Evolutionary conservation across 2,329 filamentous ascomycete species (phyloP).

Genomic region (Zymoseptoria ardabiliae): DNA sequence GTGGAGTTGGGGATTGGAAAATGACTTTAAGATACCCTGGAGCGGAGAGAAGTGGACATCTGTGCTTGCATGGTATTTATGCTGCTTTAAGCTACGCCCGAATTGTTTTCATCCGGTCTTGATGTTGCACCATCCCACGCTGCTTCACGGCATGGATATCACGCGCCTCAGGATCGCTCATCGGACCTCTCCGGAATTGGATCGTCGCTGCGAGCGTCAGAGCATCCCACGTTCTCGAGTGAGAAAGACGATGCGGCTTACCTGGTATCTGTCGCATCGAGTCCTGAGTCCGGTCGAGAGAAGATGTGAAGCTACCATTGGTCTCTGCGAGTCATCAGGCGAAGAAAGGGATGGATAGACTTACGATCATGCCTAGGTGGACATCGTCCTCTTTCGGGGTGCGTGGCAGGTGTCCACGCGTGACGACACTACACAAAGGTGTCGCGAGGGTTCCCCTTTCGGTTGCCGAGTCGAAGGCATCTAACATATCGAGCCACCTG

Average conservation of each 20-base stretch:
- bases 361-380: not conserved
- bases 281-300: not conserved
- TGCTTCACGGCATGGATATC: not conserved
- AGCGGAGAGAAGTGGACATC: too few relatives aligned
- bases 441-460: not conserved
- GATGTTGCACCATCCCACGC: not conserved
- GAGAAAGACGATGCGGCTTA: not conserved
- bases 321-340: not conserved
- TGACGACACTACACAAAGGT: not conserved
- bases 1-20: conserved; percentile 5
- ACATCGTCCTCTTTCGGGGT: not conserved
- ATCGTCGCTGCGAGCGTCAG: not conserved
- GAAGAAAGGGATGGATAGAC: not conserved
- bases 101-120: not conserved
- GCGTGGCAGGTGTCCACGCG: too few relatives aligned
- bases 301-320: not conserved
- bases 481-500: too few relatives aligned
- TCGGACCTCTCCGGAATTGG: not conserved
- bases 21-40: not conserved
- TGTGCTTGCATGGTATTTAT: too few relatives aligned
- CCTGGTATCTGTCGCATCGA: not conserved
- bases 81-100: not conserved
- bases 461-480: not conserved
- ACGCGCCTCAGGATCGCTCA: too few relatives aligned
- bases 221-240: not conserved